Base-by-base conservation (phyloP, 306 rosid genomes). In the Luffa aegyptiaca region DNA sequence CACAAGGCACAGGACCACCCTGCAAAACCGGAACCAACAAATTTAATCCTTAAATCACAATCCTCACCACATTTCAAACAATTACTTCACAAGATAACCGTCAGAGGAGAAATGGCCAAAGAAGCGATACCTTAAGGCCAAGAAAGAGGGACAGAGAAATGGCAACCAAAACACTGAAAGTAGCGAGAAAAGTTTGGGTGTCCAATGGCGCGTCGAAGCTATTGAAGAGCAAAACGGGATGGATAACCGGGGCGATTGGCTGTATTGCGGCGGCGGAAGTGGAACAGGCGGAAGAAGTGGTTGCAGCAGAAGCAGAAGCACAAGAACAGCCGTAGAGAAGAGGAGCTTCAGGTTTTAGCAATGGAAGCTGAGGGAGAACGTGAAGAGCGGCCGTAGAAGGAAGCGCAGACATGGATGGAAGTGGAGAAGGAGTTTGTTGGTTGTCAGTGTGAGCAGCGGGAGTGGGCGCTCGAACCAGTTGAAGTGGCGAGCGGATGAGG, bases 1-100 rank as follows among this genome's bases (percentile, higher is more conserved):
- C 97, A 83, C 98, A 94, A 78, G 98, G 90, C 83, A 92, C 91
- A 17, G 98, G 98, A 85, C 90, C 98, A 10, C 98, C 98, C 98
- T 93, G 91, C 88, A 82, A 61, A 84, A 48, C 18, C 85, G 80
- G 69, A 56, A 36, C 18, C 51, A 37, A 59, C 58, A 39, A 10
- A 1, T 1, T 37, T n/a, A 39, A 76, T 35, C 57, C 37, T 48
- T 3, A 36, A 63, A 83, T 18, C n/a, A 31, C 18, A 86, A 35
- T n/a, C 33, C 68, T 16, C 80, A 18, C 48, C 14, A n/a, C 45
- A 26, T 49, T 52, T 26, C 35, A 53, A 75, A 37, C 10, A 1
- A 75, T 3, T 6, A 37, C 17, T 63, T 62, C 44, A 49, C 39
- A 20, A 33, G 41, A 17, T 33, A 64, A 17, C 21, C 26, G 39